These are phyloP conservation scores for Pseudohalonectria lignicola DNA, from an alignment of 2,329 filamentous ascomycete species.

Conservation along the genomic window DNA sequence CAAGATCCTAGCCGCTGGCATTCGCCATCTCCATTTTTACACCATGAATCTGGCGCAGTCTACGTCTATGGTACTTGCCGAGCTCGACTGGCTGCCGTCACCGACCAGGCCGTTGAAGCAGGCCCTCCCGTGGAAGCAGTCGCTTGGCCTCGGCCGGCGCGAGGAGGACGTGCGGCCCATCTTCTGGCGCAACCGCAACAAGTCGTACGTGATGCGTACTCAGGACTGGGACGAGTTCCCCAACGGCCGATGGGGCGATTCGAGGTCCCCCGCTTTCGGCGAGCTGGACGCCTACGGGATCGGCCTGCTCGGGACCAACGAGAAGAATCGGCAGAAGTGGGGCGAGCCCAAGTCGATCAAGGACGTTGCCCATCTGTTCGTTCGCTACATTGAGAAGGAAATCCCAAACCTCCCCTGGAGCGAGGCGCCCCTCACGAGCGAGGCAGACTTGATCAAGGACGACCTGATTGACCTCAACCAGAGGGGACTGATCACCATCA, in stretches of 20 bases:
- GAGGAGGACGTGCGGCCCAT: slow-evolving; percentile 95
- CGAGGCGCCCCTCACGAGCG: slow-evolving; percentile 72
- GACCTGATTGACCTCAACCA: slow-evolving; percentile 74
- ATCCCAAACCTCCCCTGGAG: slow-evolving; percentile 87
- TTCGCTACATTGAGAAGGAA: slow-evolving; percentile 72
- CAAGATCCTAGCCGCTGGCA: slow-evolving; percentile 70
- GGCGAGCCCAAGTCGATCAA: slow-evolving; percentile 70
- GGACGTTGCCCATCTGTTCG: slow-evolving; percentile 75
- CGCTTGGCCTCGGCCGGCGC: slow-evolving; percentile 75
- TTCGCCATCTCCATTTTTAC: slow-evolving; percentile 91
- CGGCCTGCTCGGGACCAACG: slow-evolving; percentile 86
- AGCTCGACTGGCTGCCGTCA: slow-evolving; percentile 72
- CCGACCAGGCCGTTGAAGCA: slow-evolving; percentile 71
- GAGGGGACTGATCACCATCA: slow-evolving; percentile 85
- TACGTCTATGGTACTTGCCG: slow-evolving; percentile 87
- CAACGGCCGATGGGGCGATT: slow-evolving; percentile 97
- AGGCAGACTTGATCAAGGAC: slow-evolving; percentile 67
- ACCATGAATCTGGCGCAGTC: slow-evolving; percentile 98
- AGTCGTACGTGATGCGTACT: slow-evolving; percentile 88
- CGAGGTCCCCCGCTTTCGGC: slow-evolving; percentile 89
- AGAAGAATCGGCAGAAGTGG: slow-evolving; percentile 93
- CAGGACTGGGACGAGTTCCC: slow-evolving; percentile 99
- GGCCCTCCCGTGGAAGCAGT: slow-evolving; percentile 92
- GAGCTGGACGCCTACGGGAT: slow-evolving; percentile 92
- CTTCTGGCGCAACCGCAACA: slow-evolving; percentile 96